Conservation (phyloP, 2,329 filamentous ascomycete genomes). For the Colletotrichum destructivum region DNA sequence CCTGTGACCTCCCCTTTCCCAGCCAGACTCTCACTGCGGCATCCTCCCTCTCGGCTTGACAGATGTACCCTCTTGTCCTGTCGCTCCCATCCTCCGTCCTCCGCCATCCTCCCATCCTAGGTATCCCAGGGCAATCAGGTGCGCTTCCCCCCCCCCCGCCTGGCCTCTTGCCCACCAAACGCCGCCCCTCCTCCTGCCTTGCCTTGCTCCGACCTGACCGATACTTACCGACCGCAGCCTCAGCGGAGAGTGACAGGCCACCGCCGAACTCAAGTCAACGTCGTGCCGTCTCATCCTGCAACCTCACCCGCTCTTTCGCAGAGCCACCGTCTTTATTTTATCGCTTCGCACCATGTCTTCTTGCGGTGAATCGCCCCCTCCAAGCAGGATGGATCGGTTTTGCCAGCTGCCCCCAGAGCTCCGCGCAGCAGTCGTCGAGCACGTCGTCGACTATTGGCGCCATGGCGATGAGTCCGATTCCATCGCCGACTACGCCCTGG, state of each 20-base stretch:
- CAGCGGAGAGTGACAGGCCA: slow-evolving; percentile 34
- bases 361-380: slow-evolving; percentile 30
- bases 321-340: slow-evolving; percentile 9
- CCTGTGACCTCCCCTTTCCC: background rate
- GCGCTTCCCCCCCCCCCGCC: slow-evolving; percentile 33
- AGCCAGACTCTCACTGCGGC: slow-evolving; percentile 6
- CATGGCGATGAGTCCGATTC: slow-evolving; percentile 40
- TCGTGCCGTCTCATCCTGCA: slow-evolving; percentile 41
- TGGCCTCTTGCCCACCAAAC: slow-evolving; percentile 21
- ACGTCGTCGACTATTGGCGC: slow-evolving; percentile 43
- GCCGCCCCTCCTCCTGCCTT: slow-evolving; percentile 24
- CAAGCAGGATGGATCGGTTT: slow-evolving; percentile 33
- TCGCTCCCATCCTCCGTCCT: background rate
- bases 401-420: slow-evolving; percentile 38
- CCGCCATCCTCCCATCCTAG: background rate
- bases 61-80: slow-evolving; percentile 27
- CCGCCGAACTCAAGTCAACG: slow-evolving; percentile 40
- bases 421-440: slow-evolving; percentile 37
- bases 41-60: slow-evolving; percentile 11
- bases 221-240: slow-evolving; percentile 40
- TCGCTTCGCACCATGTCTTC: slow-evolving; percentile 16
- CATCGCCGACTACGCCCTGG: slow-evolving; percentile 45
- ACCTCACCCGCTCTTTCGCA: slow-evolving; percentile 29
- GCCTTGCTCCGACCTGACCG: slow-evolving; percentile 38
- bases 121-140: slow-evolving; percentile 28